Conservation (phyloP, 176 grass and related monocot species). For the Oryza longistaminata region DNA sequence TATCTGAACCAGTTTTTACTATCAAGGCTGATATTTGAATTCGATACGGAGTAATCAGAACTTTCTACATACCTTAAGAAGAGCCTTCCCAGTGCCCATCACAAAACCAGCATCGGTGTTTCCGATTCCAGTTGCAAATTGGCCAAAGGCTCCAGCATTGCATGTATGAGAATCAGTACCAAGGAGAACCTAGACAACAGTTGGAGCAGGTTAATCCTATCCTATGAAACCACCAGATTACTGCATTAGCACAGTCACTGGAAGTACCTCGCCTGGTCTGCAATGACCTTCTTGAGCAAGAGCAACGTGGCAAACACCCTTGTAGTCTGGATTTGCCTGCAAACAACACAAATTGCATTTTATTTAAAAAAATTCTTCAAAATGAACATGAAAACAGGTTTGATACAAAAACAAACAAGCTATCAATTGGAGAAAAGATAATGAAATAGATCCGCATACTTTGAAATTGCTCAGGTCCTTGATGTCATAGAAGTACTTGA, state of each 20-base stretch:
- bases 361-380: background rate
- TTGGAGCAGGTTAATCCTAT: background rate
- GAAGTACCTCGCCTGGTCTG: conserved; percentile 81
- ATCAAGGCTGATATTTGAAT: background rate
- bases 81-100: conserved; percentile 84
- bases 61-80: conserved; percentile 70
- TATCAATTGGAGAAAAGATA: background rate
- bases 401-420: conserved; percentile 13
- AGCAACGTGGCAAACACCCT: conserved; percentile 88
- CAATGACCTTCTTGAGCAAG: conserved; percentile 98
- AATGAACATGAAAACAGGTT: background rate
- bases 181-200: conserved; percentile 72
- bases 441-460: conserved; percentile 28
- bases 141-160: conserved; percentile 97
- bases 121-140: conserved; percentile 96
- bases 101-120: conserved; percentile 98
- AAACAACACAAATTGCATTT: background rate
- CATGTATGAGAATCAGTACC: conserved; percentile 96
- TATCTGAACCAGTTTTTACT: background rate
- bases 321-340: conserved; percentile 96
- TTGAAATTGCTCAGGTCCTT: conserved; percentile 81
- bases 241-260: background rate
- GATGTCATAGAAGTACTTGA: conserved; percentile 97
- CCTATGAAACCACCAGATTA: background rate
- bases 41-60: background rate